Percentiles rank a stretch among this genome's conserved stretches.
These are phyloP conservation scores for Tinospora cordifolia DNA, from an alignment of 164 flowering plant genomes.

Conservation along the genomic window DNA sequence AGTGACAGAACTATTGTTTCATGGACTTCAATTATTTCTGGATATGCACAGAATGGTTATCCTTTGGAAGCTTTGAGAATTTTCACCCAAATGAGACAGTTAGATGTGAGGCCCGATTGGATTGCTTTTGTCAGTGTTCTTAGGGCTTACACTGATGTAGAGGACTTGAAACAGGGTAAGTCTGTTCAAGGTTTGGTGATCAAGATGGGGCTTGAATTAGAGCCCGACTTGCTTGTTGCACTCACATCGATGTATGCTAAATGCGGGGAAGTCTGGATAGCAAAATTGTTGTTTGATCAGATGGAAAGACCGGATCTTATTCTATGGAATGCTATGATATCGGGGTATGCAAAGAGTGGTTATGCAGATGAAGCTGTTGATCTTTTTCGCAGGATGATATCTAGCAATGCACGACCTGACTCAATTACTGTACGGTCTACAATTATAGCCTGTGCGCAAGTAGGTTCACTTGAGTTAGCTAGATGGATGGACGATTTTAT, in stretches of 20 bases:
- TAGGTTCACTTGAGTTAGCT: constrained; percentile 27
- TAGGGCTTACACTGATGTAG: constrained; percentile 29
- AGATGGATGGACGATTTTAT: constrained; percentile 27
- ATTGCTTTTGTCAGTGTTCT: constrained; percentile 30
- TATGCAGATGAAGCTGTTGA: constrained; percentile 25
- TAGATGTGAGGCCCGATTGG: constrained; percentile 21
- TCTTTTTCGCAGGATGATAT: constrained; percentile 23
- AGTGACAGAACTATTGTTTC: constrained; percentile 26
- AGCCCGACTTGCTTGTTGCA: constrained; percentile 25
- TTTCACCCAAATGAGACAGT: constrained; percentile 21
- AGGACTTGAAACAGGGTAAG: constrained; percentile 25
- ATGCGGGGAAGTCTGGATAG: constrained; percentile 24
- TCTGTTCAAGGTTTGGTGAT: constrained; percentile 21
- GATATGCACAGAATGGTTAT: constrained; percentile 29
- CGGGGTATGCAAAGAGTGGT: constrained; percentile 34
- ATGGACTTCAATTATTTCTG: constrained; percentile 31
- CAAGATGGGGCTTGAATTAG: constrained; percentile 26
- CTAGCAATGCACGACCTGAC: constrained; percentile 19
- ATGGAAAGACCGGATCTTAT: constrained; percentile 18
- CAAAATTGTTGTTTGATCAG: constrained; percentile 25
- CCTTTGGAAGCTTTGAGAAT: constrained; percentile 27
- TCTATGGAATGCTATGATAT: constrained; percentile 34
- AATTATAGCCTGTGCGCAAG: constrained; percentile 28
- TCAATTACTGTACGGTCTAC: constrained; percentile 25
- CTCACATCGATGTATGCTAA: constrained; percentile 31